Base-by-base conservation (phyloP, 176 grass and related monocot genomes). In the Oryza glumipatula region DNA sequence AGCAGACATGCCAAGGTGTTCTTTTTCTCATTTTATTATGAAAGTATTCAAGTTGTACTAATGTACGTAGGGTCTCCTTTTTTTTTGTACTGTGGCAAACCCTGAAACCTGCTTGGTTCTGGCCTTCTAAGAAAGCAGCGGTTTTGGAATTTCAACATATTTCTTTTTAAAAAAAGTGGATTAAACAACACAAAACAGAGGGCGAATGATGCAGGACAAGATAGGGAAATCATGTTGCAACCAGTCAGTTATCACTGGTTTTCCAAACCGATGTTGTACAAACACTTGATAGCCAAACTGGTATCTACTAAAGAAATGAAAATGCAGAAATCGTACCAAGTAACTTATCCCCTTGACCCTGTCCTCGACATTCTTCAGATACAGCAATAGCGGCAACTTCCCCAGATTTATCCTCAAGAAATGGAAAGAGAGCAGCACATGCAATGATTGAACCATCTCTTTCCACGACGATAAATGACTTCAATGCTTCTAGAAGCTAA, bases 321-420 rank as follows among this genome's bases (percentile, higher is more conserved):
- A 72, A 48, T 71, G 36, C 70, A 82, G 23, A 45, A 71, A 33
- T 26, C 58, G 35, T 94, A 98, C 95, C 95, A 10, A 98, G 92
- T 45, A 98, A 89, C 82, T 98, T 98, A 77, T 98, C 95, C 68
- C 95, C 95, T 95, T 98, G 95, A 74, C 93, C 95, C 70, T 92
- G 85, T 61, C 95, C 93, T 61, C 95, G 95, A 45, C 95, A 98
- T 84, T 98, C 95, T 79, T 94, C 93, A 84, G 95, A 95, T 39
- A 95, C 95, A 73, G 93, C 93, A 78, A 98, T 86, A 82, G 95
- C 93, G 84, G 95, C 93, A 82, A 98, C 92, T 88, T 98, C 95
- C 15, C 92, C 95, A 63, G 93, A 95, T 86, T 95, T 93, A 23
- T 95, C 91, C 81, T 92, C 82, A 77, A 70, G 77, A 83, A 92